phyloP scores from a whole-genome alignment of 495 filamentous ascomycete genomes.

The Talaromyces wortmannii region DNA sequence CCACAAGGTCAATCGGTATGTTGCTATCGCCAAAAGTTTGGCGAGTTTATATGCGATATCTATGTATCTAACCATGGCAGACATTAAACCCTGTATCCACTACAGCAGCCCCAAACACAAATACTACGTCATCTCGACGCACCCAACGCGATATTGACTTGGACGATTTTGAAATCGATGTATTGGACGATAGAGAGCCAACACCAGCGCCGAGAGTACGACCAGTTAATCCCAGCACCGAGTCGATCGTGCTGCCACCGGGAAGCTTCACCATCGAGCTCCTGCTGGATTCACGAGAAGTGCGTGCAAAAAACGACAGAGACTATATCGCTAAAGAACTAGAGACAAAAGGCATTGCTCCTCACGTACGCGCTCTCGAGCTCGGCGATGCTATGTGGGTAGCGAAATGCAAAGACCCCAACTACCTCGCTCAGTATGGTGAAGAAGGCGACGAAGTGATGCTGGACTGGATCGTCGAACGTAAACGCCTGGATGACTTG shows the following conservation, averaged over 20 bases:
- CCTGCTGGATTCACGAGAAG: constrained; percentile 71
- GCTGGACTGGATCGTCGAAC: constrained; percentile 76
- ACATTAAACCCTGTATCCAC: background rate
- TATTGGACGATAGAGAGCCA: background rate
- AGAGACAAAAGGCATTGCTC: constrained; percentile 54
- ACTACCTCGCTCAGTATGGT: constrained; percentile 45
- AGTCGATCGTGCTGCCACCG: constrained; percentile 47
- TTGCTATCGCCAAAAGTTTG: background rate
- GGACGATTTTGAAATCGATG: background rate
- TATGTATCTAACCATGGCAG: background rate
- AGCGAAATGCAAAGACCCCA: constrained; percentile 57
- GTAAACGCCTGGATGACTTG: constrained; percentile 78
- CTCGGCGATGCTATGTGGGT: constrained; percentile 80
- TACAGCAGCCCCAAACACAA: background rate
- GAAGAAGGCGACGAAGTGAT: constrained; percentile 69
- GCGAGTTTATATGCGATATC: background rate
- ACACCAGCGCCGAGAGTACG: background rate
- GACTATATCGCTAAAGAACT: constrained; percentile 75
- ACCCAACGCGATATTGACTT: background rate
- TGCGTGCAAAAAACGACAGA: constrained; percentile 67
- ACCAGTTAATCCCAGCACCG: background rate
- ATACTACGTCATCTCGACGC: background rate
- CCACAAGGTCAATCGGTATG: constrained; percentile 14
- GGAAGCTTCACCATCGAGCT: constrained; percentile 67
- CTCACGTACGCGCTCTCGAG: constrained; percentile 60